These are phyloP conservation scores for Pichia manshurica DNA, from an alignment of 805 yeast genomes.

Conservation along the genomic window DNA sequence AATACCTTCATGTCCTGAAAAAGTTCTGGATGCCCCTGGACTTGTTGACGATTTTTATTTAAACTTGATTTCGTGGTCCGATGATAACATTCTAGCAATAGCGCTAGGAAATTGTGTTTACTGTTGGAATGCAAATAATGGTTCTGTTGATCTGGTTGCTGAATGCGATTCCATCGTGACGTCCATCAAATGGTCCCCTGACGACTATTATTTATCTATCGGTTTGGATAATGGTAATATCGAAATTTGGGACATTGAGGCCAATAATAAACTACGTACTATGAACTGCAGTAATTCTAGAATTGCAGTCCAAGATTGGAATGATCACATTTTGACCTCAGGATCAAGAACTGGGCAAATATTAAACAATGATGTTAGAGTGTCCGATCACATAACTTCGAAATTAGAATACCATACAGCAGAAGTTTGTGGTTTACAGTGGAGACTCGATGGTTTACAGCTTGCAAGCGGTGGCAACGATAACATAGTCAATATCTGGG, in stretches of 20 bases:
- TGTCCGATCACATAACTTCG: slow-evolving; percentile 66
- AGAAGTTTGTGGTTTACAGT: slow-evolving; percentile 88
- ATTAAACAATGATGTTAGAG: slow-evolving; percentile 84
- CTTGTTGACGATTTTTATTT: slow-evolving; percentile 87
- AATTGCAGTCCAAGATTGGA: slow-evolving; percentile 82
- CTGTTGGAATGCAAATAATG: slow-evolving; percentile 86
- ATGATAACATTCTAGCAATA: slow-evolving; percentile 73
- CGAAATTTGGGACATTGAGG: slow-evolving; percentile 92
- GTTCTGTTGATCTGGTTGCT: slow-evolving; percentile 60
- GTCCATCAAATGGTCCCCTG: slow-evolving; percentile 86
- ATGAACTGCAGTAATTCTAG: slow-evolving; percentile 72
- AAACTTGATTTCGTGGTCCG: slow-evolving; percentile 84
- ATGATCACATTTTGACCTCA: slow-evolving; percentile 70
- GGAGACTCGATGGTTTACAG: slow-evolving; percentile 78
- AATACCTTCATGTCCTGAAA: slow-evolving; percentile 81
- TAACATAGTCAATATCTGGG: slow-evolving; percentile 91
- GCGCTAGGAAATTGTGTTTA: slow-evolving; percentile 81
- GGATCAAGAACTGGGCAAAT: slow-evolving; percentile 85
- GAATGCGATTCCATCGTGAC: slow-evolving; percentile 57
- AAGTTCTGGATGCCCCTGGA: slow-evolving; percentile 95
- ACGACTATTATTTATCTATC: slow-evolving; percentile 77
- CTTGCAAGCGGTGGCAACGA: slow-evolving; percentile 94
- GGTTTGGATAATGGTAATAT: slow-evolving; percentile 79
- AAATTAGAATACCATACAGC: slow-evolving; percentile 66
- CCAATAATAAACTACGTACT: slow-evolving; percentile 66